Evolutionary conservation across 2,329 filamentous ascomycete genomes (phyloP).

Genomic region (Torrubiellomyces zombiae): DNA sequence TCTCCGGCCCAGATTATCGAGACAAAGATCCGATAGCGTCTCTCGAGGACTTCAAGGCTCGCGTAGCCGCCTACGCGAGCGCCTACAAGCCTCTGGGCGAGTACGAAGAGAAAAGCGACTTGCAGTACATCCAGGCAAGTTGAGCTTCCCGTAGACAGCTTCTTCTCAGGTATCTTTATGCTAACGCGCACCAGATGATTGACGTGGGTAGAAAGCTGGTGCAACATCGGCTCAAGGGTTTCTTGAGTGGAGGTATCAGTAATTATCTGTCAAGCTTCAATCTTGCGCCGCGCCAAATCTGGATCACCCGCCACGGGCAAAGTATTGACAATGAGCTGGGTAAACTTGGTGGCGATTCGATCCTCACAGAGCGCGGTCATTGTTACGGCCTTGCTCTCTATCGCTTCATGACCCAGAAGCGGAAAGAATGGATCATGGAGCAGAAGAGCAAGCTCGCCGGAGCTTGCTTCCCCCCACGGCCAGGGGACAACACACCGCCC

Average conservation of each 20-base stretch:
- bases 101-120: conserved; percentile 76
- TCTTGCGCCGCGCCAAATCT: conserved; percentile 84
- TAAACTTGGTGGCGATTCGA: conserved; percentile 81
- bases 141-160: neutral
- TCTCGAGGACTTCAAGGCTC: conserved; percentile 78
- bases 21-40: conserved; percentile 80
- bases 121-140: conserved; percentile 74
- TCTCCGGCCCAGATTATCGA: conserved; percentile 89
- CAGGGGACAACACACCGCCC: conserved; percentile 84
- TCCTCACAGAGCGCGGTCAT: conserved; percentile 64
- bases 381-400: conserved; percentile 67
- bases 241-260: conserved; percentile 79
- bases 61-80: conserved; percentile 84
- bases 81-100: conserved; percentile 82
- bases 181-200: conserved; percentile 52
- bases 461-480: conserved; percentile 72
- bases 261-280: conserved; percentile 97
- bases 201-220: conserved; percentile 92
- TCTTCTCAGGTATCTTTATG: neutral
- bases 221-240: conserved; percentile 77
- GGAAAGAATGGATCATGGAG: conserved; percentile 65
- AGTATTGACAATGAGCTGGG: conserved; percentile 74
- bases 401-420: conserved; percentile 67
- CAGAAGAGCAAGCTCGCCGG: conserved; percentile 63
- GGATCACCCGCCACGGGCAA: conserved; percentile 92